phyloP scores from a whole-genome alignment of 257 asterid genomes.

The Nemophila menziesii region DNA sequence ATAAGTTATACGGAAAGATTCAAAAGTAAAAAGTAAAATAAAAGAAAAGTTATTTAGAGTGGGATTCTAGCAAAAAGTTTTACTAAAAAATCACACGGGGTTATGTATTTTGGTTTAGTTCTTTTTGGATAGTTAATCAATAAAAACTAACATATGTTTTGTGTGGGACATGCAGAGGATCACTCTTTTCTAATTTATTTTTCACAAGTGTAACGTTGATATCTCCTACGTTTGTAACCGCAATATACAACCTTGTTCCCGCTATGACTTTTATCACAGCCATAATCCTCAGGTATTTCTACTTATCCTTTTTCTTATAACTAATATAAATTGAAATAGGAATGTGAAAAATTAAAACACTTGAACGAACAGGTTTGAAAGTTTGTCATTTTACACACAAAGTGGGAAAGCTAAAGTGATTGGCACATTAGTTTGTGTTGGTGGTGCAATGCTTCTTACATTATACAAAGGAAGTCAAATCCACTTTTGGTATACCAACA shows the following conservation, averaged over 20 bases:
- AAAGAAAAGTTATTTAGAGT: too few species aligned
- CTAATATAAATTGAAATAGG: too few species aligned
- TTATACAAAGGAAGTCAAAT: conserved; percentile 13
- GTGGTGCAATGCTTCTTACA: conserved; percentile 20
- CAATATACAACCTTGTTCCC: conserved; percentile 17
- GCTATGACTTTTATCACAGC: conserved; percentile 17
- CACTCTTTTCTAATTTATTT: conserved; percentile 15
- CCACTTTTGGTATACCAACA: conserved; percentile 11
- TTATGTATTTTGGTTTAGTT: too few species aligned
- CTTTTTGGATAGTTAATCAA: too few species aligned
- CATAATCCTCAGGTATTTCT: conserved; percentile 10
- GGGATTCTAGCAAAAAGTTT: too few species aligned
- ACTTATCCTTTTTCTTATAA: not conserved
- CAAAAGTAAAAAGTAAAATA: too few species aligned
- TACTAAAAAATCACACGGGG: too few species aligned
- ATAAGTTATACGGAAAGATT: too few species aligned
- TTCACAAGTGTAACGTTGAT: conserved; percentile 13
- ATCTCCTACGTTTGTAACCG: conserved; percentile 18
- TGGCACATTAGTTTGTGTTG: conserved; percentile 16
- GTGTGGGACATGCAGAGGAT: conserved; percentile 7
- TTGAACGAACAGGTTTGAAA: conserved; percentile 10
- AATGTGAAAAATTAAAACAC: too few species aligned
- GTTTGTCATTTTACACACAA: conserved; percentile 3
- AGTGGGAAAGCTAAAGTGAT: conserved; percentile 18
- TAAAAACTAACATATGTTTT: conserved; percentile 1